Conservation (phyloP, 2,329 filamentous ascomycete species). For the Podosphaera fusca region DNA sequence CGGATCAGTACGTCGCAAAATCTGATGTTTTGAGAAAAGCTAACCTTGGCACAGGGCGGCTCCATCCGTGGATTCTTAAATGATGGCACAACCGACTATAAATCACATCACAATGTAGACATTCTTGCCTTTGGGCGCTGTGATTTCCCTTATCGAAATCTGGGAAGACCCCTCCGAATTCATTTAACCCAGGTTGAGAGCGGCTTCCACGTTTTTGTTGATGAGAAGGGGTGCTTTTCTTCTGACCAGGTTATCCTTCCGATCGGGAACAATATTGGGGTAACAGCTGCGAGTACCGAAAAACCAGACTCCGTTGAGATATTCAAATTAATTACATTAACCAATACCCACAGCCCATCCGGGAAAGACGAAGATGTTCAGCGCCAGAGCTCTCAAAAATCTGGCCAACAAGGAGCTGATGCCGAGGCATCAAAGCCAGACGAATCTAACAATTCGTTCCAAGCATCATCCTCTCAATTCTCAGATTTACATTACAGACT, state of each 20-base stretch:
- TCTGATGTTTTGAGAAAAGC: slow-evolving; percentile 1
- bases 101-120: slow-evolving; percentile 53
- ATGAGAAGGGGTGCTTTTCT: slow-evolving; percentile 63
- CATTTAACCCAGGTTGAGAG: slow-evolving; percentile 44
- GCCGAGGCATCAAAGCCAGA: slow-evolving; percentile 2
- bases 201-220: slow-evolving; percentile 56
- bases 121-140: slow-evolving; percentile 83
- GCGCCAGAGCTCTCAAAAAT: slow-evolving; percentile 1
- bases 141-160: slow-evolving; percentile 72
- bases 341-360: slow-evolving; percentile 21
- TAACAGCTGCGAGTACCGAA: slow-evolving; percentile 73
- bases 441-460: slow-evolving; percentile 20
- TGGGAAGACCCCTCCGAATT: slow-evolving; percentile 61
- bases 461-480: slow-evolving; percentile 39
- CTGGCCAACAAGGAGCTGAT: slow-evolving; percentile 15
- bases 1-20: slow-evolving; percentile 25
- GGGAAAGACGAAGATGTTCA: slow-evolving; percentile 7
- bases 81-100: slow-evolving; percentile 65
- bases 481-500: slow-evolving; percentile 67
- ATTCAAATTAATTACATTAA: slow-evolving; percentile 62
- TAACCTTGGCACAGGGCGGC: slow-evolving; percentile 28
- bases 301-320: slow-evolving; percentile 87
- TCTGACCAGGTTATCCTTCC: slow-evolving; percentile 60
- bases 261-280: slow-evolving; percentile 58
- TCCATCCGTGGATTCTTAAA: slow-evolving; percentile 84